Evolutionary conservation across 2,329 filamentous ascomycete genomes (phyloP).

Genomic region (Parastagonospora nodorum): DNA sequence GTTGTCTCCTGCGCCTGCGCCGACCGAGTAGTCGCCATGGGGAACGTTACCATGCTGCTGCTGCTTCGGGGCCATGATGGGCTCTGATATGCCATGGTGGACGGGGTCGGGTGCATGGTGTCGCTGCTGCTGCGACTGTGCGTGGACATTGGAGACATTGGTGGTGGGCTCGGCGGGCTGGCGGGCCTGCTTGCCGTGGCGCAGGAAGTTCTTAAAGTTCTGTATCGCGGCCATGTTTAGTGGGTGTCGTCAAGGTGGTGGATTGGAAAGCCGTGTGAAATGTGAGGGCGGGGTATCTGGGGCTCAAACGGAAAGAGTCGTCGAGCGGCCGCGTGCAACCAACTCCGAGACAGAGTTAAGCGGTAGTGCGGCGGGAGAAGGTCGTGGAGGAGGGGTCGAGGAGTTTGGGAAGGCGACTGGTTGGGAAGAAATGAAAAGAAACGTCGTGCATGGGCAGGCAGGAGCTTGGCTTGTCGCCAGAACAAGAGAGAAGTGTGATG

Average conservation of each 20-base stretch:
- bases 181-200: conserved; percentile 94
- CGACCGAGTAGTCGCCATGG: conserved; percentile 65
- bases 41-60: conserved; percentile 56
- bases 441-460: conserved; percentile 27
- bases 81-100: conserved; percentile 63
- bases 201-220: conserved; percentile 97
- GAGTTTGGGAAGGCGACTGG: conserved; percentile 17
- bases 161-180: conserved; percentile 67
- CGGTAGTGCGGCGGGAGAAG: conserved; percentile 17
- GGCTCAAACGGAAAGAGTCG: conserved; percentile 14
- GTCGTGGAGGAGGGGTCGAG: conserved; percentile 16
- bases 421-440: conserved; percentile 21
- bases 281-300: conserved; percentile 24
- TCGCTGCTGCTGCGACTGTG: conserved; percentile 61
- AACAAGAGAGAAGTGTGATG: conserved; percentile 32
- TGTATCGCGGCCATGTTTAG: conserved; percentile 74
- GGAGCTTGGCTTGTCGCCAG: conserved; percentile 17
- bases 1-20: conserved; percentile 64
- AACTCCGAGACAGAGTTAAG: conserved; percentile 15
- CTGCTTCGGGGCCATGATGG: conserved; percentile 61
- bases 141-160: conserved; percentile 67
- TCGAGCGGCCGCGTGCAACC: conserved; percentile 19
- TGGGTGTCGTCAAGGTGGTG: conserved; percentile 8
- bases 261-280: conserved; percentile 17
- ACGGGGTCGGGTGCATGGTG: conserved; percentile 56